These are phyloP conservation scores for Coemansia sp. DNA, from an alignment of 192 early-diverging fungal species.

Conservation along the genomic window DNA sequence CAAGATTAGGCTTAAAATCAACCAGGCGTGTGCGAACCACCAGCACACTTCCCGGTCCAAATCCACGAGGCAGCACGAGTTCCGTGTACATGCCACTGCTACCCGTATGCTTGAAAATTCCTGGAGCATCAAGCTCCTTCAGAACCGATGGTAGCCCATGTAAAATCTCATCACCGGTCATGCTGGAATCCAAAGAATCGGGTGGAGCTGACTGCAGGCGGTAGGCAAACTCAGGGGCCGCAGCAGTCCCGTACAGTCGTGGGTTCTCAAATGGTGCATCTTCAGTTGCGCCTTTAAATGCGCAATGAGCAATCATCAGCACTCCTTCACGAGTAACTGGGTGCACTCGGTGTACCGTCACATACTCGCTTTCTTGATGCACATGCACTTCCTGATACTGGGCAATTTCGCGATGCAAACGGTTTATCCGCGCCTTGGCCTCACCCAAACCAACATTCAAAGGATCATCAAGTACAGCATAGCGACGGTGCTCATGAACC, in stretches of 20 bases:
- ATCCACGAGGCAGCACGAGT: slow-evolving; percentile 61
- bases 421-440: slow-evolving; percentile 70
- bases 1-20: slow-evolving; percentile 57
- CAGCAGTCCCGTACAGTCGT: slow-evolving; percentile 59
- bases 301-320: slow-evolving; percentile 83
- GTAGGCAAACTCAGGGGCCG: slow-evolving; percentile 58
- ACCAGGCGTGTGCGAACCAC: slow-evolving; percentile 62
- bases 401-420: slow-evolving; percentile 80
- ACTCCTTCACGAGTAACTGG: slow-evolving; percentile 90
- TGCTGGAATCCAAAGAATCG: slow-evolving; percentile 23
- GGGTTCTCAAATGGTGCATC: slow-evolving; percentile 54
- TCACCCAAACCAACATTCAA: slow-evolving; percentile 58
- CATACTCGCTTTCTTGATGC: slow-evolving; percentile 92
- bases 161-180: slow-evolving; percentile 50
- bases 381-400: slow-evolving; percentile 90
- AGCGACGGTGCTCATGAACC: slow-evolving; percentile 80
- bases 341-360: slow-evolving; percentile 90
- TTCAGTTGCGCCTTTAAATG: slow-evolving; percentile 61
- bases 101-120: slow-evolving; percentile 45
- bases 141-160: slow-evolving; percentile 60
- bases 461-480: slow-evolving; percentile 61
- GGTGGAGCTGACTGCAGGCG: slow-evolving; percentile 54
- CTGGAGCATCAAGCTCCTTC: slow-evolving; percentile 55
- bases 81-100: slow-evolving; percentile 59
- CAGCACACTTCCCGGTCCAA: slow-evolving; percentile 84